Base-by-base conservation (phyloP, 768 basidiomycete genomes). In the Hygrophorus russula region DNA sequence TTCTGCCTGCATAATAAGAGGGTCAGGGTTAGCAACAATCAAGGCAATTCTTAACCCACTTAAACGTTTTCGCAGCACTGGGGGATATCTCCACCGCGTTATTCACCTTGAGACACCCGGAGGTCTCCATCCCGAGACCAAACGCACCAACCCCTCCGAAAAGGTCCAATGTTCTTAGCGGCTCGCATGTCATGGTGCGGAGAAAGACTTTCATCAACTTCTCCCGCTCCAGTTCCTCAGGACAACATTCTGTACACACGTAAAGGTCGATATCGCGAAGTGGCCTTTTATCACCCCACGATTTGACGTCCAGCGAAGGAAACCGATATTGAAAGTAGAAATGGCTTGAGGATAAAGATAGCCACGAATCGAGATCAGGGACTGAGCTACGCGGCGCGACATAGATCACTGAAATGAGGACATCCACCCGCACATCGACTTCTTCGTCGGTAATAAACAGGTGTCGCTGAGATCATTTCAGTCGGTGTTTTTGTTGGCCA, bases 81-180 rank as follows among this genome's bases (percentile, higher is more conserved):
- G 85, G 83, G n/a, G 74, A 66, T 15, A 85, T 78, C 50, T 90
- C 87, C 35, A 87, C 59, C 0, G 78, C 73, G 61, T 83, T 76
- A 0, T 76, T 78, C 3, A 83, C 53, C 46, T 73, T 68, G 39
- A 83, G 49, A 41, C 72, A 76, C 3, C 65, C 57, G 42, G 71
- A 76, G 31, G 73, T 62, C 12, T 70, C 69, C 59, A 86, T 58
- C 0, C 73, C 82, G 14, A 70, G 56, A 40, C 72, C 72, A 53
- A 88, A 82, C 2, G 81, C 76, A 4, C 83, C 82, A 11, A 67
- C 69, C 5, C 73, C 74, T 11, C 64, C 69, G 49, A 73, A 75
- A 2, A 74, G 47, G 51, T 75, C 73, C 14, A 74, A 51, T 3
- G 62, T 60, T 1, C 53, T 45, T 28, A 69, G 48, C 0, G 60